Evolutionary conservation across 2,329 filamentous ascomycete genomes (phyloP).

Genomic region (Sporothrix curviconia): DNA sequence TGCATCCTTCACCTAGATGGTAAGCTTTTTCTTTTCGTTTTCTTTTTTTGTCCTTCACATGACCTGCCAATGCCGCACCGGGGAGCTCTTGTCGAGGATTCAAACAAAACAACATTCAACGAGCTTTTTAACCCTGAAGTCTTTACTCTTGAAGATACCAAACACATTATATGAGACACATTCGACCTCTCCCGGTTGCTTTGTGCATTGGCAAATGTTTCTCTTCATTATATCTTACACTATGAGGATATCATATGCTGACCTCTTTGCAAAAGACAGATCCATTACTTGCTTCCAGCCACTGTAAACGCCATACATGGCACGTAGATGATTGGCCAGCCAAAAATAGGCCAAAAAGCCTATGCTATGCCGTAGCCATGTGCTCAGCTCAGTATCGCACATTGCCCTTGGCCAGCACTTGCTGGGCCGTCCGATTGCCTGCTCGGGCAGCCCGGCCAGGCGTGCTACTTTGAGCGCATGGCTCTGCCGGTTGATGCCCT

Average conservation of each 20-base stretch:
- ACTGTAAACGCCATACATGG: no score
- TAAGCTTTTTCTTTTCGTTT: conserved; percentile 33
- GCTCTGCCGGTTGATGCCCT: conserved; percentile 76
- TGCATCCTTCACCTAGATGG: conserved; percentile 28
- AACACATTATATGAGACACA: conserved; percentile 53
- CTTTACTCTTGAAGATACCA: conserved; percentile 53
- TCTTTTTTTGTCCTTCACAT: conserved; percentile 7
- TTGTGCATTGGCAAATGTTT: background rate
- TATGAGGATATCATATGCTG: conserved; percentile 4
- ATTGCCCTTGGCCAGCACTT: conserved; percentile 39
- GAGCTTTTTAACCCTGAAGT: conserved; percentile 65
- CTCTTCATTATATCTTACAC: conserved; percentile 10
- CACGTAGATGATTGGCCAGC: no score
- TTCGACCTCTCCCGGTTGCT: conserved; percentile 9
- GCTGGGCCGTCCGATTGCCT: conserved; percentile 62
- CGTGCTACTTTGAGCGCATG: conserved; percentile 94
- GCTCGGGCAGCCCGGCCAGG: conserved; percentile 72
- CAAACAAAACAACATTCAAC: conserved; percentile 39
- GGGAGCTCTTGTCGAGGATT: conserved; percentile 43
- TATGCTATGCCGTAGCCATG: conserved; percentile 9
- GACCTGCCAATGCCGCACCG: conserved; percentile 18
- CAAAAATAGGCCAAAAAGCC: no score
- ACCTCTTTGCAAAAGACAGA: background rate
- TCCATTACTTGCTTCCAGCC: background rate
- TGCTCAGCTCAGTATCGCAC: background rate